Conservation (phyloP, 1,139 yeast genomes). For the Kluyveromyces sp. region DNA sequence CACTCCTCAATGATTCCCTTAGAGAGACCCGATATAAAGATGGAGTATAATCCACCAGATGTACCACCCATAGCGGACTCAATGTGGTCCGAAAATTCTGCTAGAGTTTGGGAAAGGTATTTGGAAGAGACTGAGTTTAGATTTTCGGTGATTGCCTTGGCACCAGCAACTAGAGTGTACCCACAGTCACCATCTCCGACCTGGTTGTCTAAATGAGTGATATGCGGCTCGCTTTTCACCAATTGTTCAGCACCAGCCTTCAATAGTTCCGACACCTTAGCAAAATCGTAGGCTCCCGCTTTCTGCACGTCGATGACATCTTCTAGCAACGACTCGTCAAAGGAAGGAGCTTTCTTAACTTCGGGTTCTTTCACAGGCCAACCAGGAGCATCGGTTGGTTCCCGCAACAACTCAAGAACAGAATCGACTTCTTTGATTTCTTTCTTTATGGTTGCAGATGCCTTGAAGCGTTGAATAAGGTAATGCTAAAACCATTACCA, state of each 20-base stretch:
- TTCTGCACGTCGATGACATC: slow-evolving; percentile 35
- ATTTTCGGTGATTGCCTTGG: slow-evolving; percentile 56
- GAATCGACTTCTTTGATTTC: slow-evolving; percentile 34
- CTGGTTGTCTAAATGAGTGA: slow-evolving; percentile 76
- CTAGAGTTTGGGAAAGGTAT: slow-evolving; percentile 48
- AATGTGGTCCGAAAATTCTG: slow-evolving; percentile 62
- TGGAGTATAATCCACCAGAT: slow-evolving; percentile 88
- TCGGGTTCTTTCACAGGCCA: slow-evolving; percentile 45
- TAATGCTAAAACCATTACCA: slow-evolving; percentile 85
- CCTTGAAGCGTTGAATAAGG: slow-evolving; percentile 60
- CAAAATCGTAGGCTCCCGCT: slow-evolving; percentile 33
- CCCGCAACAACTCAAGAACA: slow-evolving; percentile 49
- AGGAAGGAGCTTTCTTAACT: slow-evolving; percentile 22
- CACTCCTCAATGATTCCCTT: slow-evolving; percentile 36
- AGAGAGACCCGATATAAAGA: slow-evolving; percentile 63
- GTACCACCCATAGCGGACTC: slow-evolving; percentile 96
- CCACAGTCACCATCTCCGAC: slow-evolving; percentile 99
- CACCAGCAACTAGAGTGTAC: slow-evolving; percentile 79
- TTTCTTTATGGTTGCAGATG: slow-evolving; percentile 31
- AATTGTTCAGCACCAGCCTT: slow-evolving; percentile 44
- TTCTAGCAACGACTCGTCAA: slow-evolving; percentile 33
- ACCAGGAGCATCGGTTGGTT: slow-evolving; percentile 71
- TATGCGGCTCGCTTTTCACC: slow-evolving; percentile 60
- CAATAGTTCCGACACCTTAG: slow-evolving; percentile 32
- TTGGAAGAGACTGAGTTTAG: slow-evolving; percentile 40